Percentiles rank a stretch among this genome's conserved stretches.
Evolutionary conservation across 345 rosid species (phyloP).

Genomic region (Alliaria petiolata): DNA sequence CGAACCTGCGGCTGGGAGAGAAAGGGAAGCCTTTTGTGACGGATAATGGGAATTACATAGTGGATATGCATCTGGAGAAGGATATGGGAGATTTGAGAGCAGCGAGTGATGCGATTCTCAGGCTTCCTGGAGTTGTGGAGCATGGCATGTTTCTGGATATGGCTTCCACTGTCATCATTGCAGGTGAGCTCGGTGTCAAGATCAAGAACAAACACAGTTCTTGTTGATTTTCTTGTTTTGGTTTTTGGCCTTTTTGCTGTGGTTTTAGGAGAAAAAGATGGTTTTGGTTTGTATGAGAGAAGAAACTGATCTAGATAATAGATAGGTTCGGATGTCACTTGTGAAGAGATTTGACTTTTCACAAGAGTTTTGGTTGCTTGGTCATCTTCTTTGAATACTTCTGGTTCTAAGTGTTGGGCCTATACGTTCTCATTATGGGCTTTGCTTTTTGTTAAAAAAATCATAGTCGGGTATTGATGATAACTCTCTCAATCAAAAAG

Average conservation of each 20-base stretch:
- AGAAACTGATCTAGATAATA: neutral
- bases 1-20: conserved; percentile 35
- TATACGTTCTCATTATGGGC: neutral
- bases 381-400: neutral
- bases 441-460: too few relatives aligned
- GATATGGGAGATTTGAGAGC: conserved; percentile 74
- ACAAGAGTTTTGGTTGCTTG: conserved; percentile 8
- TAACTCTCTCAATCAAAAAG: neutral
- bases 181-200: conserved; percentile 75
- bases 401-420: neutral
- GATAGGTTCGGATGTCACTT: neutral
- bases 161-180: conserved; percentile 91
- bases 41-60: conserved; percentile 79
- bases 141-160: conserved; percentile 94
- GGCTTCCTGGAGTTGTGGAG: conserved; percentile 88
- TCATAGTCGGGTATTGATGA: too few relatives aligned
- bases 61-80: conserved; percentile 65
- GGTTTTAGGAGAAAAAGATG: neutral
- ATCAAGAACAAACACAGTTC: conserved; percentile 44
- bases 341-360: neutral
- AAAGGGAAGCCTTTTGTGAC: conserved; percentile 57
- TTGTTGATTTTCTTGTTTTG: neutral
- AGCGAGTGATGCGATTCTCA: conserved; percentile 65
- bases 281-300: neutral
- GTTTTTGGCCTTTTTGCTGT: too few relatives aligned